Evolutionary conservation across 164 flowering plant genomes (phyloP), one percentile per base, ranked within the genome.

Genomic region (Platanus orientalis): DNA sequence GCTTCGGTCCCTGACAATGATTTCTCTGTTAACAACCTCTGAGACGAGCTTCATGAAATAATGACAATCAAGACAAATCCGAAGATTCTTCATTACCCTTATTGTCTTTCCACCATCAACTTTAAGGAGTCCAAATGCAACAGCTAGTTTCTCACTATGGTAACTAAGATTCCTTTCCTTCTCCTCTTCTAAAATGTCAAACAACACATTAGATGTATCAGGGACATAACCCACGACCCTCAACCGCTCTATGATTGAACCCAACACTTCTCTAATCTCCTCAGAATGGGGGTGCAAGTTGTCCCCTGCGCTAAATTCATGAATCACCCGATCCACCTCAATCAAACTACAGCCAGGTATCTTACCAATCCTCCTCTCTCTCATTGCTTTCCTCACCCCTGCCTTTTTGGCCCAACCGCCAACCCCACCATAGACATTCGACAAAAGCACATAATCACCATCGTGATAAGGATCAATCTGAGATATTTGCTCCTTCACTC

Each of bases 21-120:
- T 78, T 57, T 76, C 75, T 61, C 62, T 62, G 24, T 63, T 44
- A 44, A 81, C 80, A 19, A 70, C 68, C 40, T 59, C 29, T 10
- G 88, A 80, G n/a, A 77, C 75, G 44, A 76, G 72, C 76, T 84
- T 82, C 84, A 84, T 80, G 65, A 84, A 80, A 29, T 60, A 39
- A 66, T 82, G 86, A 59, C 84, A 84, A 64, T 84, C 84, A 7
- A 67, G 58, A 58, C 86, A 84, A 52, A 78, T 79, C 44, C 89
- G 69, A 55, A 84, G 83, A 68, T 84, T 84, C 69, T 84, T 84
- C 79, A 77, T 63, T 50, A 74, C 55, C 62, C 68, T 54, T 19
- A 74, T 69, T n/a, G 70, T 61, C 24, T 48, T 49, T 3, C 63
- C 57, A 21, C 14, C 48, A 13, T 58, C 54, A 6, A 62, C 11